Base-by-base conservation (phyloP, 192 early-diverging fungal species). In the Gryganskiella cystojenkinii region DNA sequence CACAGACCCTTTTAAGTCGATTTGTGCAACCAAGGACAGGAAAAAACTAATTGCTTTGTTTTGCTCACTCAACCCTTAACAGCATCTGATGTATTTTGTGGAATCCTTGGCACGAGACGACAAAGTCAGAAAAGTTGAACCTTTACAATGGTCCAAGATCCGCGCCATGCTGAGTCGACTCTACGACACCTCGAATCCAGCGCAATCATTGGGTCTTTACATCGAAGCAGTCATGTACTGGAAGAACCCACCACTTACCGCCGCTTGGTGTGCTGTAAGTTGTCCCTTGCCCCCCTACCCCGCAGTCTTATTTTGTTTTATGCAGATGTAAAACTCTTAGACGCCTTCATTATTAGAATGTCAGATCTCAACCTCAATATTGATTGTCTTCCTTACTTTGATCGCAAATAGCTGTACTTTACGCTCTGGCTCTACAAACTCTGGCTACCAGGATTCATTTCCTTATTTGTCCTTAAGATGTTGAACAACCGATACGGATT, bases 41-140 rank as follows among this genome's bases (percentile, higher is more conserved):
- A 47, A 3, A 9, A 28, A 3, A 15, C 17, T 14, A 50, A 25
- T 47, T 33, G 19, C 5, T 17, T 43, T 64, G 50, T 42, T 3
- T 27, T 30, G 20, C 17, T 33, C 25, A 15, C 42, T 11, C 20
- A 10, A 3, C 40, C 20, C 35, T 6, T 19, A 30, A 5, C 37
- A 76, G 72, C 35, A 67, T 25, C 28, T 61, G n/a, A 62, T 40
- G 22, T 76, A 76, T 42, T 76, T 67, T 56, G 27, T 67, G 14
- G 66, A 78, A n/a, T 69, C 61, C 3, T 64, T 78, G 61, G 74
- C 74, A 3, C 65, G 74, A 8, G 74, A 78, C 9, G 61, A 78
- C 35, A 67, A 53, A 4, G 56, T 46, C 27, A 28, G 22, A 7
- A 68, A 69, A 66, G 15, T 54, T 0, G 67, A 78, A 44, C 74